Conservation (phyloP, 179 eudicot species). For the Heliamphora pulchella region DNA sequence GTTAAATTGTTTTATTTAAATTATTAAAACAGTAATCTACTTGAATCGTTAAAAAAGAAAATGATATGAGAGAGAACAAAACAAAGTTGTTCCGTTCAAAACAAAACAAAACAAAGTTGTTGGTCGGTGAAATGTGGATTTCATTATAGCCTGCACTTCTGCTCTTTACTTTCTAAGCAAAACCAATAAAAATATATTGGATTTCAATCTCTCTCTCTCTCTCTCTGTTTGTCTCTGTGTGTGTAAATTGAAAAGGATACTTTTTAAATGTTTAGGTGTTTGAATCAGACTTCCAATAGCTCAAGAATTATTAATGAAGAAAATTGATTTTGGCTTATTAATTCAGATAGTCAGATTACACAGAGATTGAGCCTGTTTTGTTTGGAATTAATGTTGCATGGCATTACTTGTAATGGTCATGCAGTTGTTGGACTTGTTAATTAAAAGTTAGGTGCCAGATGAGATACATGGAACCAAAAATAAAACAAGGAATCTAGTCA, state of each 20-base stretch:
- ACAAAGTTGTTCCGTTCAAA: not conserved
- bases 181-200: constrained; percentile 3
- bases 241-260: constrained; percentile 9
- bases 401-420: not conserved
- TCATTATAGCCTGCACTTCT: constrained; percentile 23
- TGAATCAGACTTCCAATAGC: not conserved
- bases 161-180: constrained; percentile 35
- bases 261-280: not conserved
- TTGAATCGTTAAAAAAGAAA: not conserved
- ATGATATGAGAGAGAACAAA: constrained; percentile 19
- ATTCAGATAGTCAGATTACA: not conserved
- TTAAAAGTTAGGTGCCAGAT: not conserved
- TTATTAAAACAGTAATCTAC: no score
- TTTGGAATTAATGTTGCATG: constrained; percentile 9
- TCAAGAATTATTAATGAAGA: not conserved
- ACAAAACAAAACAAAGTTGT: constrained; percentile 1
- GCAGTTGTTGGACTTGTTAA: constrained; percentile 6
- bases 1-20: no score
- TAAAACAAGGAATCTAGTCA: not conserved
- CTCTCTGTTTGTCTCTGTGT: not conserved
- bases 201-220: not conserved
- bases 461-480: not conserved
- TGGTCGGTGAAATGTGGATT: constrained; percentile 59
- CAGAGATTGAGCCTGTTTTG: not conserved
- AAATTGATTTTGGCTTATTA: not conserved